phyloP scores from a whole-genome alignment of 305 asterid genomes.

The Fraxinus baroniana region DNA sequence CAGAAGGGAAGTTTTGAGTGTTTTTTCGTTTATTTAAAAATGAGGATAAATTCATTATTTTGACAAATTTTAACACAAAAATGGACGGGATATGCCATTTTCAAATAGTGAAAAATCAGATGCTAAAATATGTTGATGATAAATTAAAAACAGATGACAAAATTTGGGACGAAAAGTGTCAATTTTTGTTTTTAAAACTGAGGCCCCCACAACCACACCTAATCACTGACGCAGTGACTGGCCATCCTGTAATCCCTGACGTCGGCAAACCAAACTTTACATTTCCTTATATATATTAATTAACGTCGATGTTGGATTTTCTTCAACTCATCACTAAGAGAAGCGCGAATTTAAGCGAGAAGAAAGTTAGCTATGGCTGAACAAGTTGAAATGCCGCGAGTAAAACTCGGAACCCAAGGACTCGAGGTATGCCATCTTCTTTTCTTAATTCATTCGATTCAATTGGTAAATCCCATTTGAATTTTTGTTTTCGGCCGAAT shows the following conservation, averaged over 20 bases:
- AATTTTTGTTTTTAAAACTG: neutral
- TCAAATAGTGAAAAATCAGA: no score
- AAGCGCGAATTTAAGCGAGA: neutral
- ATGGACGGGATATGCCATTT: no score
- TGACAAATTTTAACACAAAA: no score
- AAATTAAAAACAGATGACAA: neutral
- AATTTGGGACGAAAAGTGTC: neutral
- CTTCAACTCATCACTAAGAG: neutral
- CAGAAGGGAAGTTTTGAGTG: no score
- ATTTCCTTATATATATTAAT: neutral
- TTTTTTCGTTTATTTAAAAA: no score
- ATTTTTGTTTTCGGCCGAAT: neutral
- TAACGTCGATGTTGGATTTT: neutral
- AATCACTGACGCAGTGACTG: neutral
- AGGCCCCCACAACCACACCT: neutral
- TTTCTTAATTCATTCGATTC: neutral
- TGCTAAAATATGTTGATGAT: no score
- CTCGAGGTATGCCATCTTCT: neutral
- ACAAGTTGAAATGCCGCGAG: slow-evolving; percentile 33
- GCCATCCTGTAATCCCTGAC: neutral
- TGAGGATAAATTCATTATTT: no score
- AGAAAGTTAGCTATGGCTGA: slow-evolving; percentile 30
- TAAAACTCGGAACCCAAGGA: slow-evolving; percentile 38
- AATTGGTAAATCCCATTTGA: neutral
- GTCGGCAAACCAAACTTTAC: neutral